phyloP scores from a whole-genome alignment of 495 filamentous ascomycete genomes.

The Geoglossum glabrum region DNA sequence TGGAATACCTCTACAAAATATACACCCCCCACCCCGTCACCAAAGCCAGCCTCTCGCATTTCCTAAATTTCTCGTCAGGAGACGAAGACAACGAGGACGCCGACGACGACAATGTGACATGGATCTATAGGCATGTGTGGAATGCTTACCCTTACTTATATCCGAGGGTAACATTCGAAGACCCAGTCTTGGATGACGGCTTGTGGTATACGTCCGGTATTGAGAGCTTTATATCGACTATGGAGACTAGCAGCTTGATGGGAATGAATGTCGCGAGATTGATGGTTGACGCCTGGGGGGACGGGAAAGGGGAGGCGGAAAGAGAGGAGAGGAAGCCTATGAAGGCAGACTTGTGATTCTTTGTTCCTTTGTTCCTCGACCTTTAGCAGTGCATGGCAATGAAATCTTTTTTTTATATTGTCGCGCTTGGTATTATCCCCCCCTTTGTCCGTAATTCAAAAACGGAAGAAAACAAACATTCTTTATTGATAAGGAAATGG shows the following conservation, averaged over 20 bases:
- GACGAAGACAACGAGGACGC: neutral
- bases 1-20: slow-evolving; percentile 85
- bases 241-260: slow-evolving; percentile 95
- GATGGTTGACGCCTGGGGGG: slow-evolving; percentile 49
- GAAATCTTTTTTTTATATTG: too few relatives aligned
- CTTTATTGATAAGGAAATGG: too few relatives aligned
- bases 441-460: too few relatives aligned
- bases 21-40: slow-evolving; percentile 61
- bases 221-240: slow-evolving; percentile 87
- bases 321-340: neutral
- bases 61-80: slow-evolving; percentile 19
- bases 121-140: slow-evolving; percentile 62
- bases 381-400: too few relatives aligned
- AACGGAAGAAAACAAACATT: too few relatives aligned
- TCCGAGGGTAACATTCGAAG: slow-evolving; percentile 75
- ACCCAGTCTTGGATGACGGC: slow-evolving; percentile 37
- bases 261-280: slow-evolving; percentile 81
- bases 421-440: too few relatives aligned
- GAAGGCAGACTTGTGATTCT: neutral
- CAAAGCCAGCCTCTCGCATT: slow-evolving; percentile 35
- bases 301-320: slow-evolving; percentile 13
- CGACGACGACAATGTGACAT: slow-evolving; percentile 33
- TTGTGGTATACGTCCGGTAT: slow-evolving; percentile 89
- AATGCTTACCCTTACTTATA: slow-evolving; percentile 65
- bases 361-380: neutral